Evolutionary conservation across 176 grass and related monocot species (phyloP), one percentile per base, ranked within the genome.

Genomic region (Hsuehochloa calcarea): DNA sequence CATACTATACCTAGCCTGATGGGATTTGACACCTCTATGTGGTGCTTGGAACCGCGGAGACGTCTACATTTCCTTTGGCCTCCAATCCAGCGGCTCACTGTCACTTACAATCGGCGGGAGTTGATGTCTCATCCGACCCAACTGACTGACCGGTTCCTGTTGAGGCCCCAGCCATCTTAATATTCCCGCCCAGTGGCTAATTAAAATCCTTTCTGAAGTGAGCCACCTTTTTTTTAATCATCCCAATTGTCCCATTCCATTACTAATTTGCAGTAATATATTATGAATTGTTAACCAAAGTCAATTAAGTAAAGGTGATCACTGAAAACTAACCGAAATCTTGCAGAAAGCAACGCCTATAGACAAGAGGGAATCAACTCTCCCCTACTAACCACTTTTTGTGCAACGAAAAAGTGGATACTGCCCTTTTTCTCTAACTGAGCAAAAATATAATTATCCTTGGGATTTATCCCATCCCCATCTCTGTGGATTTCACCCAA

Each of bases 1-100:
- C 83, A 95, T 90, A 81, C 70, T 82, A 56, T 85, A 92, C 85
- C 88, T 82, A 84, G 78, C 74, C 23, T 89, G 88, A 95, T 84
- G 90, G 90, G 90, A 95, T 90, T 29, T 63, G 54, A 86, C 83
- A 90, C 88, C 82, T 90, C 91, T 60, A n/a, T 59, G 51, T 78
- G 87, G 77, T 86, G 46, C 81, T 75, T 75, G 59, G 74, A 72
- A 72, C 35, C 52, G 34, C 16, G 41, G 19, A 15, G 89, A 90
- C 67, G 84, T 82, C 40, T 60, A 45, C 79, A 54, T 58, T 83
- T 65, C 84, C 66, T 82, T 87, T 47, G 47, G 47, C 47, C 59
- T 59, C 66, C 59, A 79, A 86, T 68, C 84, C 73, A 66, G 55
- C 54, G 27, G 40, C 40, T 39, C 54, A 4, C 49, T 56, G 67